Evolutionary conservation across 306 rosid genomes (phyloP), one percentile per base, ranked within the genome.

Genomic region (Vigna nakashimae): DNA sequence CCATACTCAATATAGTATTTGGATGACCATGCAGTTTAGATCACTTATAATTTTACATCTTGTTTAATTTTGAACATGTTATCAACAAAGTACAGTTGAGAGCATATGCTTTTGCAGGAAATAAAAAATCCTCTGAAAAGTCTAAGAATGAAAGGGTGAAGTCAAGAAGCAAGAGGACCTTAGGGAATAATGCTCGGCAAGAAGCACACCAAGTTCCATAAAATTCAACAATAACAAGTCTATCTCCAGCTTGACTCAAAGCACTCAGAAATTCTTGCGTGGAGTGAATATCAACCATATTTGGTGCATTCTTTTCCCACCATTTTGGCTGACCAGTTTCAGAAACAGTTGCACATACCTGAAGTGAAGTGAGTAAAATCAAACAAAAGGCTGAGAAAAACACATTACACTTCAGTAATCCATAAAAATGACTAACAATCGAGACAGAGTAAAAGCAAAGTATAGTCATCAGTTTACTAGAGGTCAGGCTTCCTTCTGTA

Each of bases 181-280:
- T 91, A 28, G 99, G 99, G 81, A 64, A 96, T 82, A 96, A 91
- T 52, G 98, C 99, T 77, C 99, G 89, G 89, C 99, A 96, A 80
- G 99, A 96, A 83, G 96, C 98, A 82, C 99, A 93, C 99, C 98
- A 96, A 49, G 98, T 96, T 56, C 99, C 99, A 55, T 92, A 96
- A 87, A 96, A 93, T 80, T 96, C 99, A 62, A 93, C 98, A 82
- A 96, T 86, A 62, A 96, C 98, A 83, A 96, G 85, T 89, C 89
- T 93, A 84, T 96, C 99, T 73, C 90, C 97, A 24, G 98, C 97
- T 85, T 87, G 87, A 79, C 93, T 78, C 69, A 96, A 87, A 73
- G 99, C 93, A 79, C 57, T 81, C 70, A 96, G 88, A 81, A 96
- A 89, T 15, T 96, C 98, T 78, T 91, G 94, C 0, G 94, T 96